Conservation (phyloP, 2,329 filamentous ascomycete genomes). For the Pseudogymnoascus sp. region DNA sequence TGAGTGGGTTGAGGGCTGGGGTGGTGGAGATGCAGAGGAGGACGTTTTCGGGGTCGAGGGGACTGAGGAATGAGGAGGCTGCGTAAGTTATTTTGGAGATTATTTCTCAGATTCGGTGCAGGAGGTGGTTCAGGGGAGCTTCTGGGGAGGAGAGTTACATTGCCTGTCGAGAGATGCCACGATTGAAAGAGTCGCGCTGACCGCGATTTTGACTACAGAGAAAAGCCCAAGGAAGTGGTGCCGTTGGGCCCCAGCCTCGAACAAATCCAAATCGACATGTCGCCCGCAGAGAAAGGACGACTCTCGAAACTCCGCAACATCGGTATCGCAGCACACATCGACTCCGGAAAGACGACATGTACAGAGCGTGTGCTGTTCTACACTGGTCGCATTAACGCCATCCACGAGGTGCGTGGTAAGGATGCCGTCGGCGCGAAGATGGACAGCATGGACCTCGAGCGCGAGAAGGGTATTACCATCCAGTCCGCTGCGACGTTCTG, state of each 20-base stretch:
- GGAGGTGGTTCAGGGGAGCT: neutral
- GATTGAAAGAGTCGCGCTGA: neutral
- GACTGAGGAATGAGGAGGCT: neutral
- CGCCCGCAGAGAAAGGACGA: constrained; percentile 68
- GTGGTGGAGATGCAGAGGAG: constrained; percentile 5
- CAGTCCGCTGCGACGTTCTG: constrained; percentile 97
- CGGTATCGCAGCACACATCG: constrained; percentile 97
- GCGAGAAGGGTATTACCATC: constrained; percentile 98
- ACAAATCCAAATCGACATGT: constrained; percentile 69
- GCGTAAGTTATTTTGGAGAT: neutral
- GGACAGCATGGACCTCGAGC: constrained; percentile 98
- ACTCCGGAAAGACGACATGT: constrained; percentile 94
- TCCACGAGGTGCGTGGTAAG: constrained; percentile 93
- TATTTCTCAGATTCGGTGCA: neutral
- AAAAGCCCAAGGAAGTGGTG: neutral
- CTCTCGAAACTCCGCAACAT: constrained; percentile 86
- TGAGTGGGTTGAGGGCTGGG: neutral
- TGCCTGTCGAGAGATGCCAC: neutral
- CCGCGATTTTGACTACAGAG: neutral
- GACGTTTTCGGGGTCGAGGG: constrained; percentile 9
- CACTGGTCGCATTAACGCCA: constrained; percentile 90
- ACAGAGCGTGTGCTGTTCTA: constrained; percentile 98
- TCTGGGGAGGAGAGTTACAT: neutral
- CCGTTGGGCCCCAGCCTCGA: constrained; percentile 37
- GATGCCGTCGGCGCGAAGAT: constrained; percentile 97